Percentiles rank a stretch among this genome's conserved stretches.
Evolutionary conservation across 148 eudicot species (phyloP).

Genomic region (Camellia sinensis): DNA sequence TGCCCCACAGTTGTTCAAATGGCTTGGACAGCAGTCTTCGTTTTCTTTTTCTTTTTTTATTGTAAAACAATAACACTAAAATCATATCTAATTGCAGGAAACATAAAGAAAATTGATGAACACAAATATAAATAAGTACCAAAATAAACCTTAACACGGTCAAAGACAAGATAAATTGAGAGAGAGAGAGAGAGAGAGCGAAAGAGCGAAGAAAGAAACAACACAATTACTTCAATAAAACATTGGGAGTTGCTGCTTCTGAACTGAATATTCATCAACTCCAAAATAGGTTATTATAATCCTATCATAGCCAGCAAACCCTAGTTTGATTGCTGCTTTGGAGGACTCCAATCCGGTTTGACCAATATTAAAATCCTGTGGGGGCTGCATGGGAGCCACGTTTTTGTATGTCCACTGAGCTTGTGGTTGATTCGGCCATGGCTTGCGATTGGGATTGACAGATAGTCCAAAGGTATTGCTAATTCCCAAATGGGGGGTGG

Average conservation of each 20-base stretch:
- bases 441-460: too few species aligned
- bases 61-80: background rate
- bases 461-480: too few species aligned
- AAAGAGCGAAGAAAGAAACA: background rate
- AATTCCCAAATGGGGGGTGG: too few species aligned
- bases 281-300: too few species aligned
- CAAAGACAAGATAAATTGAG: background rate
- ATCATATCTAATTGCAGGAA: background rate
- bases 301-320: too few species aligned
- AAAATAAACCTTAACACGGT: background rate
- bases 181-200: background rate
- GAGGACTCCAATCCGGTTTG: background rate
- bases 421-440: too few species aligned
- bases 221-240: background rate
- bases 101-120: background rate
- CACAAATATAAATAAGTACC: background rate
- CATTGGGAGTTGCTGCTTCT: background rate
- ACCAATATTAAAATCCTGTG: background rate
- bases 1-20: background rate
- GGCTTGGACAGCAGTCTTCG: background rate
- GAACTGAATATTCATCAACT: background rate
- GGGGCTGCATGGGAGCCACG: too few species aligned
- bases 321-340: background rate
- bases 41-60: background rate
- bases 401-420: too few species aligned